A percentile compares a stretch with the other conserved stretches of the same genome.
These are phyloP conservation scores for Pseudonitzschia delicatissima DNA, from an alignment of 108 stramenopile species.

Conservation along the genomic window DNA sequence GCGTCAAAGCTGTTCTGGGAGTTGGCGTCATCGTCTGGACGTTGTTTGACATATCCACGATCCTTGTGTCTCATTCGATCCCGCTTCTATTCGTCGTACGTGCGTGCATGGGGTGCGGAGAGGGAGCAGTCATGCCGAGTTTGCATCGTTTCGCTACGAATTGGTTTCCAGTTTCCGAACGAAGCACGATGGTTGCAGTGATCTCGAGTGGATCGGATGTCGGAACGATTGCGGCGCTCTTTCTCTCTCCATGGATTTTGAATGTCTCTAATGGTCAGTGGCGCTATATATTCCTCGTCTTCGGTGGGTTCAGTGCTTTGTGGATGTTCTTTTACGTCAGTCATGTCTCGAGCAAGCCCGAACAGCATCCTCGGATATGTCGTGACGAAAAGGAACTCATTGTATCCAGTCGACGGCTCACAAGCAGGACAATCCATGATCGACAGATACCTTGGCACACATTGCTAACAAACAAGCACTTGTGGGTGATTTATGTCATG, in stretches of 20 bases:
- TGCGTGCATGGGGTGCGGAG: conserved; percentile 9
- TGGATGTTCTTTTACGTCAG: not conserved
- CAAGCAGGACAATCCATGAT: no score
- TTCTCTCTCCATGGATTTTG: conserved; percentile 5
- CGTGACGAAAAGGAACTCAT: not conserved
- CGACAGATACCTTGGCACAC: not conserved
- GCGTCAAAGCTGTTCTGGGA: not conserved
- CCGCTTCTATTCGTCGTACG: not conserved
- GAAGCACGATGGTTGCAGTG: not conserved
- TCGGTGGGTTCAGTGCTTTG: not conserved
- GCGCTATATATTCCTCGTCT: not conserved
- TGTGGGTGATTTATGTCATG: conserved; percentile 4
- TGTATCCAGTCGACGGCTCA: no score
- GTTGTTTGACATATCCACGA: not conserved
- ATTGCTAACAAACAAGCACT: not conserved
- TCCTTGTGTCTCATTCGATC: not conserved
- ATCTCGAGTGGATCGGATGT: conserved; percentile 8
- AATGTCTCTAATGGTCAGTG: not conserved
- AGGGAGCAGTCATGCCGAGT: conserved; percentile 4
- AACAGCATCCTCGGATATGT: not conserved
- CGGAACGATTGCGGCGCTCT: not conserved
- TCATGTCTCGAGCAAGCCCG: conserved; percentile 2
- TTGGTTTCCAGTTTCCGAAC: not conserved
- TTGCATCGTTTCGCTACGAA: not conserved
- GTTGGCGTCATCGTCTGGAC: conserved; percentile 5